These are phyloP conservation scores for Ammopiptanthus mongolicus DNA, from an alignment of 306 rosid species.

Conservation along the genomic window DNA sequence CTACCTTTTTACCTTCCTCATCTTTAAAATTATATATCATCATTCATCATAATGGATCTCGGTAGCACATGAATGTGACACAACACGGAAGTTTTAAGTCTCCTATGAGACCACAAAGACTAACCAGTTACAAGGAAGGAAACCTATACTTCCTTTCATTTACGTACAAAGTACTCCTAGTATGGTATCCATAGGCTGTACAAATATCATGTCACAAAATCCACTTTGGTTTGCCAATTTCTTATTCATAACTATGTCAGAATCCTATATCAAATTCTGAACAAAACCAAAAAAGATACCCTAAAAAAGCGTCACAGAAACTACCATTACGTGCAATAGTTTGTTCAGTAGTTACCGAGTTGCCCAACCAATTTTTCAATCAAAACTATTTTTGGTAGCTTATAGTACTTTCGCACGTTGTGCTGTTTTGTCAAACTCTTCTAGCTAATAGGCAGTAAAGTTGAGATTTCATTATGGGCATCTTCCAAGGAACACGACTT, in stretches of 20 bases:
- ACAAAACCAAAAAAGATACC: not conserved
- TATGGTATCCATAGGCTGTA: no score
- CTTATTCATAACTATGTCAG: conserved; percentile 26
- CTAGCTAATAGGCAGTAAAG: conserved; percentile 5
- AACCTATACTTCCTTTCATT: no score
- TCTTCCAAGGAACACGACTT: not conserved
- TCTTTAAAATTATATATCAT: no score
- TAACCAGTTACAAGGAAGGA: no score
- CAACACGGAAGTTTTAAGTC: no score
- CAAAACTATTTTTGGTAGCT: conserved; percentile 31
- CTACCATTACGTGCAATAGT: conserved; percentile 13
- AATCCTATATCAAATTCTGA: conserved; percentile 21
- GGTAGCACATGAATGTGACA: no score
- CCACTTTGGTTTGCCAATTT: conserved; percentile 24
- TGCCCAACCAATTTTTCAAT: conserved; percentile 1
- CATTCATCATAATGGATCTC: no score
- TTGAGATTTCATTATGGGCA: conserved; percentile 6
- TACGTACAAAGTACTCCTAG: no score
- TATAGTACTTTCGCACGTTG: conserved; percentile 14
- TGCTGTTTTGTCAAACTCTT: conserved; percentile 6
- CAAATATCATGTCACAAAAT: conserved; percentile 23
- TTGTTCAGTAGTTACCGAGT: conserved; percentile 22
- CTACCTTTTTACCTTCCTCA: no score
- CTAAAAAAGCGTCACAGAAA: conserved; percentile 8
- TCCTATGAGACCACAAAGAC: no score